phyloP scores from a whole-genome alignment of 148 eudicot genomes.

The Dysphania ambrosioides region DNA sequence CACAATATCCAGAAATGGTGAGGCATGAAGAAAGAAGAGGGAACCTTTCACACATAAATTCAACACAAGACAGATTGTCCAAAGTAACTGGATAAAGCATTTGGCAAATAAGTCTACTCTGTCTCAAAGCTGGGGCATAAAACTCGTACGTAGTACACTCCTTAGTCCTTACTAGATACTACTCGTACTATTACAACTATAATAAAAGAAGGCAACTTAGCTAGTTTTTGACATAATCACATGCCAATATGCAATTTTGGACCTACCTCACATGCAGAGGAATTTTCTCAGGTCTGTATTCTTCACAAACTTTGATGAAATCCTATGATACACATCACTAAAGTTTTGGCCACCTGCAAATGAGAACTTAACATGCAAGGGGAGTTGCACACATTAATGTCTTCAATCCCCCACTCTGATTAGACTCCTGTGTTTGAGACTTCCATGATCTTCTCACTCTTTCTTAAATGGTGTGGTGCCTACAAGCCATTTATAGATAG shows the following conservation, averaged over 20 bases:
- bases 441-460: background rate
- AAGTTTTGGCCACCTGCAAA: background rate
- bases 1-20: background rate
- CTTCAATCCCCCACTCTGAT: conserved; percentile 3
- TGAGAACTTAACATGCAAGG: conserved; percentile 10
- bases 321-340: background rate
- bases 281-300: conserved; percentile 1
- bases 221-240: conserved; percentile 16
- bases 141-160: too few relatives aligned
- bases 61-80: background rate
- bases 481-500: background rate
- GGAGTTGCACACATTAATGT: conserved; percentile 14
- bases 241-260: conserved; percentile 19
- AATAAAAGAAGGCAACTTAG: conserved; percentile 2
- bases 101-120: background rate
- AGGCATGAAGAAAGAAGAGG: background rate
- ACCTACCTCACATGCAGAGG: conserved; percentile 40
- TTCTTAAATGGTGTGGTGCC: conserved; percentile 7
- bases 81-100: background rate
- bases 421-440: background rate
- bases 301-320: background rate
- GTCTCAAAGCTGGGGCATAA: background rate
- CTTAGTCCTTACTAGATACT: background rate
- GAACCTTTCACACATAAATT: background rate
- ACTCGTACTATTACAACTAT: background rate